A percentile compares a stretch with the other conserved stretches of the same genome.
These are phyloP conservation scores for Aristolochia californica DNA, from an alignment of 164 flowering plant species.

Conservation along the genomic window DNA sequence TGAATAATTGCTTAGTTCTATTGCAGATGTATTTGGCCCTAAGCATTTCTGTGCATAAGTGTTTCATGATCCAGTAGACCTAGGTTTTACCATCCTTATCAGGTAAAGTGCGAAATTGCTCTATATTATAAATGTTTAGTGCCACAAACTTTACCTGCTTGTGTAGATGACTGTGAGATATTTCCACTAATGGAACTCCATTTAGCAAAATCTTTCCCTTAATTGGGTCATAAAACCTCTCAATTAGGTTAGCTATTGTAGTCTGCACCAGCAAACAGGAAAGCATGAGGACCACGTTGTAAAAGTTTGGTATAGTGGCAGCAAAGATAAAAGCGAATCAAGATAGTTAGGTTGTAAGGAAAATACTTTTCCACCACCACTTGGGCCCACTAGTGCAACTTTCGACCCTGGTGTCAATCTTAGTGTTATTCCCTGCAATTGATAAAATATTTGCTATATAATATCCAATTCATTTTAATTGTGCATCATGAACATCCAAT, in stretches of 20 bases:
- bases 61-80: too few species aligned
- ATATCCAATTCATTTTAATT: background rate
- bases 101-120: too few species aligned
- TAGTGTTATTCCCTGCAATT: conserved; percentile 63
- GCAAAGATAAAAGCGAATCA: background rate
- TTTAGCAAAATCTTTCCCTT: conserved; percentile 76
- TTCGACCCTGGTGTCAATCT: conserved; percentile 79
- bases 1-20: too few species aligned
- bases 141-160: conserved; percentile 43
- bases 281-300: background rate
- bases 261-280: conserved; percentile 45
- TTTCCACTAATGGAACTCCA: conserved; percentile 73
- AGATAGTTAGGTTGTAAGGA: background rate
- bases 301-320: background rate
- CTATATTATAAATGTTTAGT: background rate
- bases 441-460: background rate
- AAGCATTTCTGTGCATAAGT: too few species aligned
- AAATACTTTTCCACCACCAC: conserved; percentile 95
- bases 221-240: conserved; percentile 86
- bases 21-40: too few species aligned
- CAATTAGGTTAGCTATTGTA: conserved; percentile 89
- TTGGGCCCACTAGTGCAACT: conserved; percentile 98
- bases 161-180: conserved; percentile 86
- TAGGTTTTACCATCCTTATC: too few species aligned
- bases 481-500: background rate